These are phyloP conservation scores for Cylindrotheca fusiformis DNA, from an alignment of 108 stramenopile species.

Conservation along the genomic window DNA sequence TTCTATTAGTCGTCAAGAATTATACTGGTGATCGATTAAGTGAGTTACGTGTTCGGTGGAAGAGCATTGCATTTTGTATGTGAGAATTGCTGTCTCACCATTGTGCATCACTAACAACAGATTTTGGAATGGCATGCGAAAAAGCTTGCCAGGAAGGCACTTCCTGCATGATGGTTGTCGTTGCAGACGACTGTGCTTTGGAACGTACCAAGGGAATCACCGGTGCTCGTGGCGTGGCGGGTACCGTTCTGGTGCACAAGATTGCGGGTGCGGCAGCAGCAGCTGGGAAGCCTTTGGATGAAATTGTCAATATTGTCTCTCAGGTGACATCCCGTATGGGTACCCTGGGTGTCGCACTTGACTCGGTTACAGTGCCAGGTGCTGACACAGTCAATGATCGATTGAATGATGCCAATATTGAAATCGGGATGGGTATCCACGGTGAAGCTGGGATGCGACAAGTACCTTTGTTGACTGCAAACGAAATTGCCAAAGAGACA, in stretches of 20 bases:
- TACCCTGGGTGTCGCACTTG: constrained; percentile 90
- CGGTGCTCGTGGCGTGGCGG: constrained; percentile 95
- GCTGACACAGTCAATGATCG: constrained; percentile 67
- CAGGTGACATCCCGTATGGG: constrained; percentile 59
- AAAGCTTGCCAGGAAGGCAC: constrained; percentile 72
- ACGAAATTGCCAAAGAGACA: constrained; percentile 78
- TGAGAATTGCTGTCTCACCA: no score
- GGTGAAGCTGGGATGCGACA: constrained; percentile 93
- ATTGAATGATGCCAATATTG: constrained; percentile 69
- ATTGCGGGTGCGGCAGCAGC: constrained; percentile 91
- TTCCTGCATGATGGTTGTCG: constrained; percentile 80
- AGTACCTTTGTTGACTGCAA: constrained; percentile 60
- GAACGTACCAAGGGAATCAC: constrained; percentile 89
- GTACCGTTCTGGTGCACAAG: constrained; percentile 96
- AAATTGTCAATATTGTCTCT: constrained; percentile 66
- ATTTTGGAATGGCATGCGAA: constrained; percentile 98
- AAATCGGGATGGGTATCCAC: constrained; percentile 97
- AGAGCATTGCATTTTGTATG: no score
- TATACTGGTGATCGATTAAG: constrained; percentile 96
- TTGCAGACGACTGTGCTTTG: constrained; percentile 96
- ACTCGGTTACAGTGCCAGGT: constrained; percentile 92
- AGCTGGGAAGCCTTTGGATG: constrained; percentile 55
- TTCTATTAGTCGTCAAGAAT: constrained; percentile 96
- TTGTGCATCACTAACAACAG: no score
- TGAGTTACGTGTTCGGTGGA: no score